These are phyloP conservation scores for Diatrype stigma DNA, from an alignment of 2,329 filamentous ascomycete species.

Conservation along the genomic window DNA sequence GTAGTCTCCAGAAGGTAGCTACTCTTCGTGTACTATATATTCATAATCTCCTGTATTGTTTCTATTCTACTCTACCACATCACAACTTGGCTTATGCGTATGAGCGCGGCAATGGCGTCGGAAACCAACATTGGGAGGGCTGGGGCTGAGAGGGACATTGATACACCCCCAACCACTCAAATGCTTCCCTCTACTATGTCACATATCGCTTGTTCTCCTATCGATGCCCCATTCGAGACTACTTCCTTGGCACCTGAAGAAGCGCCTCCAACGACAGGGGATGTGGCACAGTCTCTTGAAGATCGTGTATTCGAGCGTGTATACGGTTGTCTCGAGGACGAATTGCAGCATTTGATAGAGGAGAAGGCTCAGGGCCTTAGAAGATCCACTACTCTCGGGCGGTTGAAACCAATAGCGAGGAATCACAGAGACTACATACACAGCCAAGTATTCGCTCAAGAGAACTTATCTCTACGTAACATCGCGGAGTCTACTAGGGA, in stretches of 20 bases:
- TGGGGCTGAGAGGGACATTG: too few relatives aligned
- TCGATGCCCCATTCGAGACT: too few relatives aligned
- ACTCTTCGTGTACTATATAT: too few relatives aligned
- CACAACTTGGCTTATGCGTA: too few relatives aligned
- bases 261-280: background rate
- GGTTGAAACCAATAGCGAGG: background rate
- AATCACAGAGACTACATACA: background rate
- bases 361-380: background rate
- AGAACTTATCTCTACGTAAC: background rate
- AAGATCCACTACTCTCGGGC: background rate
- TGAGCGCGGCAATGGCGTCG: too few relatives aligned
- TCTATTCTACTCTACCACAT: too few relatives aligned
- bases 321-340: background rate
- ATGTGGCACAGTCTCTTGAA: background rate
- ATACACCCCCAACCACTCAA: too few relatives aligned
- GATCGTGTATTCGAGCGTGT: background rate
- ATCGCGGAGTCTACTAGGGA: background rate
- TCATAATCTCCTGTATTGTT: too few relatives aligned
- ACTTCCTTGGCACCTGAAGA: too few relatives aligned
- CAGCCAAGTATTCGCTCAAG: background rate
- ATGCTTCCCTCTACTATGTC: background rate
- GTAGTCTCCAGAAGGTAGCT: too few relatives aligned
- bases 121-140: too few relatives aligned
- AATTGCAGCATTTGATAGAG: background rate
- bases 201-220: background rate